A percentile compares a stretch with the other conserved stretches of the same genome.
Evolutionary conservation across 352 stramenopile species (phyloP).

Genomic region (Phytophthora lateralis): DNA sequence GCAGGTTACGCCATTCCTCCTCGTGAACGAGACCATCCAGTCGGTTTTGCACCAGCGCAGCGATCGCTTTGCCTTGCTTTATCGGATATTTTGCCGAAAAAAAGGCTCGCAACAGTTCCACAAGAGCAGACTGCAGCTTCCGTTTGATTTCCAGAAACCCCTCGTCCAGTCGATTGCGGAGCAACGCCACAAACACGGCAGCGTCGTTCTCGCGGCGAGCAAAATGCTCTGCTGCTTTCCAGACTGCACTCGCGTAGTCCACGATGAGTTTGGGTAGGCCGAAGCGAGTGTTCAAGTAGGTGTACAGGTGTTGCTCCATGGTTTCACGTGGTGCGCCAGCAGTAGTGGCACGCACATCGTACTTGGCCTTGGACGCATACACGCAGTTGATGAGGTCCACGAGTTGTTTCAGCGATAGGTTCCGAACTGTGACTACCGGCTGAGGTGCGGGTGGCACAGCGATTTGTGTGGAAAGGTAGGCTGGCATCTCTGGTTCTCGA

Average conservation of each 20-base stretch:
- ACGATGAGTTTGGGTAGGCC: conserved; percentile 75
- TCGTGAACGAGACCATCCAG: conserved; percentile 50
- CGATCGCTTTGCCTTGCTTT: conserved; percentile 66
- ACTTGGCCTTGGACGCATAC: conserved; percentile 73
- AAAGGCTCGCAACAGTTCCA: conserved; percentile 73
- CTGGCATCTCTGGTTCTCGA: conserved; percentile 10
- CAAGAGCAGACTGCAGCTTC: conserved; percentile 74
- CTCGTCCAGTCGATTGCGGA: conserved; percentile 85
- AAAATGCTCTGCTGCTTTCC: conserved; percentile 67
- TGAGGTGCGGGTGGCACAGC: conserved; percentile 2
- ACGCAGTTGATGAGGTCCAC: conserved; percentile 78
- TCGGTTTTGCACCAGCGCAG: conserved; percentile 49
- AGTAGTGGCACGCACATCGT: conserved; percentile 51
- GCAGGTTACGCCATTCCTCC: conserved; percentile 74
- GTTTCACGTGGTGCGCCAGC: conserved; percentile 70
- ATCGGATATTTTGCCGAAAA: conserved; percentile 68
- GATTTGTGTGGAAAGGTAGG: conserved; percentile 1
- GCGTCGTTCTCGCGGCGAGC: conserved; percentile 68
- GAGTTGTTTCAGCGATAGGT: conserved; percentile 80
- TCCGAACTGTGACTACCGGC: conserved; percentile 31
- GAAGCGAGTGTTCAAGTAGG: conserved; percentile 89
- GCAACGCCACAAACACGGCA: conserved; percentile 73
- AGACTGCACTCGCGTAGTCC: conserved; percentile 82
- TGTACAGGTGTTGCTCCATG: conserved; percentile 91
- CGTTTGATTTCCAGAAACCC: conserved; percentile 79